Evolutionary conservation across 352 stramenopile species (phyloP), one percentile per base, ranked within the genome.

Genomic region (Pelagophyceae sp.): DNA sequence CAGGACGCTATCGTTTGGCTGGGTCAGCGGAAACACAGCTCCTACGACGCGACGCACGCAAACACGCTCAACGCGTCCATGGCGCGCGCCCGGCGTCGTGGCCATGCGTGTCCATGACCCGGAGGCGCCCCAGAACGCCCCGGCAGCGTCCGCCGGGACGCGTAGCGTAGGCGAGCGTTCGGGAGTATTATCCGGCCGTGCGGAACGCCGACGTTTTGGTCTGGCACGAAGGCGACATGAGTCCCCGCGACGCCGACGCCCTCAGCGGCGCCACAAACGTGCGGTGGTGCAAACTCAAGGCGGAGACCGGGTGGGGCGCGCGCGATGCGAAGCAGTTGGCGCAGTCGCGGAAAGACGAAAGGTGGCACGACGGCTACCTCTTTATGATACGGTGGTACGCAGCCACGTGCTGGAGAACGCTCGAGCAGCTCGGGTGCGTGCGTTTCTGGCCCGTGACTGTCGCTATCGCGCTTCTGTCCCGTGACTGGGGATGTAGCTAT

Each of bases 51-150:
- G 38, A 74, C 35, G 15, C 67, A 74, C 67, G 67, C 35, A 0
- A 74, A 74, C 67, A 74, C 67, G 35, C 31, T 74, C 17, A 74
- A 74, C 67, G 67, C 67, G 35, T 74, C 67, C 35, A 51, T 74
- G 35, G 45, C 23, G 23, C 45, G 45, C 23, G 45, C 45, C 11
- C 45, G 45, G 11, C 45, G 45, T 23, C n/a, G n/a, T n/a, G n/a
- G n/a, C n/a, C n/a, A n/a, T n/a, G n/a, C n/a, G n/a, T n/a, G n/a
- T n/a, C n/a, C n/a, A n/a, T n/a, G n/a, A n/a, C n/a, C n/a, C n/a
- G n/a, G n/a, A n/a, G n/a, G n/a, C n/a, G n/a, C n/a, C n/a, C n/a
- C n/a, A n/a, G n/a, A n/a, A n/a, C n/a, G n/a, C 45, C 45, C 45
- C 45, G 11, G 11, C 11, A 11, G 11, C 45, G 45, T 11, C 11